These are phyloP conservation scores for Hyphopichia wangnamkhiaoensis DNA, from an alignment of 1,139 yeast genomes.

Conservation along the genomic window DNA sequence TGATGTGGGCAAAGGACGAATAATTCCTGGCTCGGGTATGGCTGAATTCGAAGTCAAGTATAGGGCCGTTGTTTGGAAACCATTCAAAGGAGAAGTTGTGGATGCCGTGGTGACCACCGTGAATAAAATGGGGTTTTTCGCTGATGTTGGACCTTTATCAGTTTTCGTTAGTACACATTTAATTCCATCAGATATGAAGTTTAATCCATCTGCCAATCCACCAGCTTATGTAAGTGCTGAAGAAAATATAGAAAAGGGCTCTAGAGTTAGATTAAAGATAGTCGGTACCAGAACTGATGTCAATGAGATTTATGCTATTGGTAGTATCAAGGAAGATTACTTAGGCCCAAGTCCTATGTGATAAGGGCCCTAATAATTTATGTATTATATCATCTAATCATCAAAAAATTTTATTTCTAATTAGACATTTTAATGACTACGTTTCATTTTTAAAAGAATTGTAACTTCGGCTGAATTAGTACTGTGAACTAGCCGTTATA, in stretches of 20 bases:
- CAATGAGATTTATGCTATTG: slow-evolving; percentile 94
- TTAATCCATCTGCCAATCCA: slow-evolving; percentile 94
- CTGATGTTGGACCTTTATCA: slow-evolving; percentile 95
- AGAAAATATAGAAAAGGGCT: slow-evolving; percentile 91
- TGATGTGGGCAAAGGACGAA: slow-evolving; percentile 93
- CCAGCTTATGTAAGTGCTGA: slow-evolving; percentile 98
- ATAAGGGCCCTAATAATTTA: too few species aligned
- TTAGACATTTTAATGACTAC: neutral
- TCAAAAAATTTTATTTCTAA: neutral
- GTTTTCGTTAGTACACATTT: slow-evolving; percentile 94
- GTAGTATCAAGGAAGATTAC: slow-evolving; percentile 96
- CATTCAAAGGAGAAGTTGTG: slow-evolving; percentile 97
- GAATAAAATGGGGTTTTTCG: slow-evolving; percentile 95
- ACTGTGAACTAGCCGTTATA: too few species aligned
- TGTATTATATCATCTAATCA: slow-evolving; percentile 1
- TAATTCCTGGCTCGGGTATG: slow-evolving; percentile 85
- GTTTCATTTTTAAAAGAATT: neutral
- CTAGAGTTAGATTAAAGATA: slow-evolving; percentile 88
- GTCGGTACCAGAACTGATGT: slow-evolving; percentile 98
- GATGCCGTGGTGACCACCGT: slow-evolving; percentile 95
- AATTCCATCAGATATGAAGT: slow-evolving; percentile 91
- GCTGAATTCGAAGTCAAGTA: slow-evolving; percentile 97
- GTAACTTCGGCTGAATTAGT: too few species aligned
- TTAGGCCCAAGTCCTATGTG: slow-evolving; percentile 73
- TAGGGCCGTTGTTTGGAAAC: slow-evolving; percentile 97